Evolutionary conservation across 441 rosid species (phyloP).

Genomic region (Gossypium lobatum): DNA sequence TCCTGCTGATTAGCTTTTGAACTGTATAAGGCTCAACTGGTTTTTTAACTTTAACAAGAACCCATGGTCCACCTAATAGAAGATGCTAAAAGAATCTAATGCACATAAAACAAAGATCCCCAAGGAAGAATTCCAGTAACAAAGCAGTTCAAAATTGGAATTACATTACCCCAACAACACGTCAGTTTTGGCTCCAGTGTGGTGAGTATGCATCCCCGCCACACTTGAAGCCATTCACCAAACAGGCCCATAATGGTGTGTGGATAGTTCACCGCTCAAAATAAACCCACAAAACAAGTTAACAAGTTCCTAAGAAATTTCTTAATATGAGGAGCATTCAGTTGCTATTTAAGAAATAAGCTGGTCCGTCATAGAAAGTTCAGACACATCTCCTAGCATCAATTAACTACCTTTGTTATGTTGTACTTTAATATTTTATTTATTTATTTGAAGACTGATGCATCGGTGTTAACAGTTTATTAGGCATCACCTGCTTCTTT

Average conservation of each 20-base stretch:
- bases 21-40: background rate
- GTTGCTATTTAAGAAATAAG: background rate
- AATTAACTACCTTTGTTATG: background rate
- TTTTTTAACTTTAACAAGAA: background rate
- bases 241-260: background rate
- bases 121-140: background rate
- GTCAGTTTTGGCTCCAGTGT: background rate
- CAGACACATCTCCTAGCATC: background rate
- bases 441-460: background rate
- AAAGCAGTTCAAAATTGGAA: background rate
- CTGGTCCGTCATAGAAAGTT: background rate
- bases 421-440: background rate
- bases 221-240: background rate
- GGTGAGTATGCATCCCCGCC: background rate
- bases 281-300: background rate
- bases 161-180: background rate
- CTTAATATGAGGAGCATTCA: background rate
- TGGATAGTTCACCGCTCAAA: background rate
- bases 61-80: background rate
- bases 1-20: background rate
- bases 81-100: background rate
- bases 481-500: background rate
- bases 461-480: background rate
- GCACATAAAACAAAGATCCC: background rate
- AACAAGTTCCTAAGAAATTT: background rate